Evolutionary conservation across 106 monocot species (phyloP).

Genomic region (Phalaenopsis aphrodite): DNA sequence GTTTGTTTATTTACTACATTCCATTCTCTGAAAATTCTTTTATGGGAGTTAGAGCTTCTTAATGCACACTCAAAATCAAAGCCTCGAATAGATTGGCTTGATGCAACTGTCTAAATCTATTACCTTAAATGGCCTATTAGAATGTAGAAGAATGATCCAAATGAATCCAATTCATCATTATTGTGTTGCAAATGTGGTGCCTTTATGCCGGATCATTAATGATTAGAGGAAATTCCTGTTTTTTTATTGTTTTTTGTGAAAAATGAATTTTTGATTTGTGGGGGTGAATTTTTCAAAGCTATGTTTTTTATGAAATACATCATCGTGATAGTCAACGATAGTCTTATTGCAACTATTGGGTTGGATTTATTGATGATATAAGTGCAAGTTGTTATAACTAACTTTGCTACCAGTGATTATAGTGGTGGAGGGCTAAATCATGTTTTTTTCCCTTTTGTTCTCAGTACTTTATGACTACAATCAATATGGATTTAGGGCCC

Average conservation of each 20-base stretch:
- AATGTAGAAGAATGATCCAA: background rate
- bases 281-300: background rate
- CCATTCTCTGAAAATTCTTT: background rate
- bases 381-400: background rate
- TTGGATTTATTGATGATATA: background rate
- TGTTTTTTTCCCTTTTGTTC: too few species aligned
- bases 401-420: background rate
- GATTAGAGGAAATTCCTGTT: background rate
- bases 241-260: background rate
- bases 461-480: too few species aligned
- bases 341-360: background rate
- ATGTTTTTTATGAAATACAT: background rate
- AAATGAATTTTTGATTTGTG: background rate
- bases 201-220: too few species aligned
- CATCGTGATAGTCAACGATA: background rate
- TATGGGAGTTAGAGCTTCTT: background rate
- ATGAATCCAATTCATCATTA: background rate
- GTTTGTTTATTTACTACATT: constrained; percentile 11
- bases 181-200: background rate
- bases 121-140: background rate
- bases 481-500: too few species aligned
- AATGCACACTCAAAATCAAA: background rate
- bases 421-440: background rate
- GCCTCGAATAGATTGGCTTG: background rate
- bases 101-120: background rate